A percentile compares a stretch with the other conserved stretches of the same genome.
These are phyloP conservation scores for Phytophthora cryptogea DNA, from an alignment of 352 stramenopile genomes.

Conservation along the genomic window DNA sequence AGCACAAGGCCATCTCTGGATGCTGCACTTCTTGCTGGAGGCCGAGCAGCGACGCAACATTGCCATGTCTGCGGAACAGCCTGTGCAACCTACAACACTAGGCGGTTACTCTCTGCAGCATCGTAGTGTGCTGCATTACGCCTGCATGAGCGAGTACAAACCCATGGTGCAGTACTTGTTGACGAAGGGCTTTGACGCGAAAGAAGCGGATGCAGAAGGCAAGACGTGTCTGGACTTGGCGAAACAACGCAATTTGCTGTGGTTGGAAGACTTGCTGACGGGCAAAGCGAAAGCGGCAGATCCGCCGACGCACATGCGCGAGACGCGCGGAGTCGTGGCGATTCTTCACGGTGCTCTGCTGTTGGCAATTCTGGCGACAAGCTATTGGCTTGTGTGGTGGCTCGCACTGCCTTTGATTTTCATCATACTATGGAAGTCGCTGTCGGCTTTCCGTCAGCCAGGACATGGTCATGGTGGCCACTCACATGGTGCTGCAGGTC, in stretches of 20 bases:
- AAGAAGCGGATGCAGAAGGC: constrained; percentile 48
- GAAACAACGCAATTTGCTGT: constrained; percentile 41
- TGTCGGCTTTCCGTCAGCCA: constrained; percentile 48
- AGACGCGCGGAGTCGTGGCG: constrained; percentile 55
- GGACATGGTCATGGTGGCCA: constrained; percentile 45
- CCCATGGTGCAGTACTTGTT: constrained; percentile 74
- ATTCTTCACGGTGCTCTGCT: constrained; percentile 54
- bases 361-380: constrained; percentile 59
- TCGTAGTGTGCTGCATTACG: constrained; percentile 61
- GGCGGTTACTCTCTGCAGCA: constrained; percentile 43
- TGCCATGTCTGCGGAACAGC: constrained; percentile 22
- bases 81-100: constrained; percentile 22
- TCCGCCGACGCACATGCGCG: constrained; percentile 52
- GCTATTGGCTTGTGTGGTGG: constrained; percentile 77
- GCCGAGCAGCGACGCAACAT: constrained; percentile 36
- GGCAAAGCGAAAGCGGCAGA: constrained; percentile 42
- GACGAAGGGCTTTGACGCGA: constrained; percentile 54
- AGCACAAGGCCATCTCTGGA: constrained; percentile 70
- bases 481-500: constrained; percentile 41
- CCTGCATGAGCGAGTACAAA: constrained; percentile 64
- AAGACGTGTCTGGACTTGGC: constrained; percentile 50
- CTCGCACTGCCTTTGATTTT: constrained; percentile 64
- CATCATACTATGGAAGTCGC: constrained; percentile 52
- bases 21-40: constrained; percentile 75
- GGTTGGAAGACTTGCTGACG: constrained; percentile 55